A percentile compares a stretch with the other conserved stretches of the same genome.
Evolutionary conservation across 495 filamentous ascomycete genomes (phyloP).

Genomic region (Penicillium cinerascens): DNA sequence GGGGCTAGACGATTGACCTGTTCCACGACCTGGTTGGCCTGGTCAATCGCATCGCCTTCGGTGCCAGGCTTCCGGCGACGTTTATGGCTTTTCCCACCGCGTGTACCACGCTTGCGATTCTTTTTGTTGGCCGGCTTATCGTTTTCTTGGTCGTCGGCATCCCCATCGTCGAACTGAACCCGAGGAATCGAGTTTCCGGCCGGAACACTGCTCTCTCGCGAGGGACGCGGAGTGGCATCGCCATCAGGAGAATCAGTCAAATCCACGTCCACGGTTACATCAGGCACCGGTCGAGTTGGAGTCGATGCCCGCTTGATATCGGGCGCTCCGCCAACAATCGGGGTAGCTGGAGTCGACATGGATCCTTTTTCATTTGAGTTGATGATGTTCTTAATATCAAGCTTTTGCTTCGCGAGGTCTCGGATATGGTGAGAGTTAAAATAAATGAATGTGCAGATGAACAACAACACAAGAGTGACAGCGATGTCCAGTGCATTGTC

Average conservation of each 20-base stretch:
- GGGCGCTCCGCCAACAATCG: conserved; percentile 27
- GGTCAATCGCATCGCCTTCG: conserved; percentile 41
- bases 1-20: conserved; percentile 36
- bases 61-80: conserved; percentile 52
- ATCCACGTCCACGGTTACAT: conserved; percentile 35
- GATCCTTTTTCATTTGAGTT: conserved; percentile 41
- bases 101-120: conserved; percentile 65
- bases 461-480: conserved; percentile 41
- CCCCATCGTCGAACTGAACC: conserved; percentile 43
- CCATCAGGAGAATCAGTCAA: conserved; percentile 21
- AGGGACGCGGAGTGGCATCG: conserved; percentile 25
- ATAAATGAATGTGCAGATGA: conserved; percentile 47
- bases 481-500: conserved; percentile 53
- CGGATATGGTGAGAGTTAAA: conserved; percentile 49
- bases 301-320: conserved; percentile 27
- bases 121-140: conserved; percentile 71
- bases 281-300: conserved; percentile 22
- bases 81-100: conserved; percentile 73
- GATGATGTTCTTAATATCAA: conserved; percentile 53
- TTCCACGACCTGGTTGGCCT: conserved; percentile 42
- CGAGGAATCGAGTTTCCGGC: conserved; percentile 22
- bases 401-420: conserved; percentile 47
- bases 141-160: conserved; percentile 39
- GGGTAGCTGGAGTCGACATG: conserved; percentile 44
- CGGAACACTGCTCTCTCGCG: conserved; percentile 18